Percentiles rank a stretch among this genome's conserved stretches.
phyloP scores from a whole-genome alignment of 164 flowering plant genomes.

The Kalanchoe fedtschenkoi region DNA sequence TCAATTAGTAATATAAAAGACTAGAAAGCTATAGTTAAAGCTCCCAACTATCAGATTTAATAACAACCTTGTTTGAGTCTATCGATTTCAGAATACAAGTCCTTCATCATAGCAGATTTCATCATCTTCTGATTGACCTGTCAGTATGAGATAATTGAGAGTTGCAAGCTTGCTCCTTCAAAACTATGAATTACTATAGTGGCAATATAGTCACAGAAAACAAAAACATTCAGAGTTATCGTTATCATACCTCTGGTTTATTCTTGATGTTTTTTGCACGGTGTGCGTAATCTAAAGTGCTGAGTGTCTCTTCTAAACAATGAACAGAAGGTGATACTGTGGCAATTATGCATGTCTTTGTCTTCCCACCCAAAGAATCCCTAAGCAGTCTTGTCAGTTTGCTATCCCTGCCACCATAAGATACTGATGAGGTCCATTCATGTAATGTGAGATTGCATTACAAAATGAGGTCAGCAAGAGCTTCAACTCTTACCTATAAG shows the following conservation, averaged over 20 bases:
- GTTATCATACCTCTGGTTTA: neutral
- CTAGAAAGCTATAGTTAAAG: neutral
- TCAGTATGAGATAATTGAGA: conserved; percentile 2
- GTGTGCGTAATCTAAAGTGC: conserved; percentile 2
- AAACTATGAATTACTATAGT: neutral
- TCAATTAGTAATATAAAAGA: neutral
- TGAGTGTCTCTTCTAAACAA: conserved; percentile 3
- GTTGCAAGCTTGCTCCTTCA: neutral
- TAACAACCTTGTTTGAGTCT: conserved; percentile 86
- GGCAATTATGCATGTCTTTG: conserved; percentile 3
- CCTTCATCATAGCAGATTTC: conserved; percentile 95
- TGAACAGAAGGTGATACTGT: conserved; percentile 4
- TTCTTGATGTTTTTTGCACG: conserved; percentile 7
- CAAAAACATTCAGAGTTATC: neutral
- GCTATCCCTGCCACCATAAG: conserved; percentile 2
- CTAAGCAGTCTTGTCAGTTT: conserved; percentile 2
- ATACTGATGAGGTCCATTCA: neutral
- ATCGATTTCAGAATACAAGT: conserved; percentile 86
- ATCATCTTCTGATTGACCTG: conserved; percentile 99
- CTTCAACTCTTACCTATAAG: neutral
- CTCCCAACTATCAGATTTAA: neutral
- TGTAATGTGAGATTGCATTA: neutral
- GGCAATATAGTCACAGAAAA: neutral
- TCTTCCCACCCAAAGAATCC: conserved; percentile 4
- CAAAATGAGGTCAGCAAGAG: neutral